Conservation (phyloP, 192 early-diverging fungal genomes). For the Bifiguratus adelaidae region DNA sequence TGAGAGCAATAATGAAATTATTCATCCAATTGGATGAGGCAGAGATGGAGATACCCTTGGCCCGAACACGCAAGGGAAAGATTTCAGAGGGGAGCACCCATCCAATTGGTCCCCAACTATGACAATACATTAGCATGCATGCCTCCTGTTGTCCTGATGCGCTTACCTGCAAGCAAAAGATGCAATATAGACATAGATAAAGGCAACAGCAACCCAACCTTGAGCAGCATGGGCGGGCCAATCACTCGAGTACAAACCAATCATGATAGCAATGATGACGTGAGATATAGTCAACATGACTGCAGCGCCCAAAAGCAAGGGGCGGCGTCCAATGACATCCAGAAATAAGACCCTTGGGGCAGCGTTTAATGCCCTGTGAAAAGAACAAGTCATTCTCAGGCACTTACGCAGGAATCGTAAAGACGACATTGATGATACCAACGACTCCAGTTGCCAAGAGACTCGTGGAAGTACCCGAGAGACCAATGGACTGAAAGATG, state of each 20-base stretch:
- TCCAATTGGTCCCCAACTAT: conserved; percentile 65
- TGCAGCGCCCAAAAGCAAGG: conserved; percentile 51
- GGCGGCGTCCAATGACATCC: conserved; percentile 59
- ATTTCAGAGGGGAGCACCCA: conserved; percentile 78
- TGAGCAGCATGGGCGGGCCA: conserved; percentile 9
- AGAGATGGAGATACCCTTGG: conserved; percentile 64
- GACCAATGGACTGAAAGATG: conserved; percentile 45
- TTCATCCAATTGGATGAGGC: conserved; percentile 78
- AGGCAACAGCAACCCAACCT: conserved; percentile 35
- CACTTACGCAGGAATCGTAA: conserved; percentile 64
- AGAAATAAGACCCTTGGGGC: conserved; percentile 57
- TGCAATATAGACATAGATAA: conserved; percentile 56
- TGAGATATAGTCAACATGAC: conserved; percentile 16
- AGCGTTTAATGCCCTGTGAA: too few relatives aligned
- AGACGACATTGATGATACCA: conserved; percentile 61
- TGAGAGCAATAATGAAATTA: conserved; percentile 59
- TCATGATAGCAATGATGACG: conserved; percentile 23
- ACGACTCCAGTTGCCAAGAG: conserved; percentile 51
- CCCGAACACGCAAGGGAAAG: conserved; percentile 61
- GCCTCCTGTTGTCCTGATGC: too few relatives aligned
- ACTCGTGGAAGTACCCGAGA: conserved; percentile 28
- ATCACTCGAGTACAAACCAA: conserved; percentile 20
- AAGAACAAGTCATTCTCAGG: too few relatives aligned
- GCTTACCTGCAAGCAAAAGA: background rate
- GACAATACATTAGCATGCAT: background rate